A percentile compares a stretch with the other conserved stretches of the same genome.
phyloP scores from a whole-genome alignment of 192 early-diverging fungal genomes.

The Linnemannia schmuckeri region DNA sequence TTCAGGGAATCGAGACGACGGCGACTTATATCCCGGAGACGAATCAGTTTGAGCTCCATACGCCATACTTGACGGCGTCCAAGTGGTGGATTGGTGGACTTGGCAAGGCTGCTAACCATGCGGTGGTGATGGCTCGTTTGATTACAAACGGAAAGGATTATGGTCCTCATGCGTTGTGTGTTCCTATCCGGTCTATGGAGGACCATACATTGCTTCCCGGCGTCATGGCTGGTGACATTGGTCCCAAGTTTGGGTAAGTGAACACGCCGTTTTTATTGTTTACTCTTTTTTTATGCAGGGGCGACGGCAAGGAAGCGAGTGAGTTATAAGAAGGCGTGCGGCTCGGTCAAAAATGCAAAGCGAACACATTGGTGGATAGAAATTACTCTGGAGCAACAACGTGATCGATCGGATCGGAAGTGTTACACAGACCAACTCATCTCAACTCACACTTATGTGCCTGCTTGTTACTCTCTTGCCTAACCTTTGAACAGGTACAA shows the following conservation, averaged over 20 bases:
- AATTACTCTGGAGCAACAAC: neutral
- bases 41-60: conserved; percentile 89
- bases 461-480: conserved; percentile 48
- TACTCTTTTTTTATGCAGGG: neutral
- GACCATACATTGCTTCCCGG: conserved; percentile 81
- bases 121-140: conserved; percentile 87
- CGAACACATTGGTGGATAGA: conserved; percentile 4
- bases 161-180: conserved; percentile 84
- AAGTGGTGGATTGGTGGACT: conserved; percentile 94
- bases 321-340: neutral
- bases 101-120: conserved; percentile 83
- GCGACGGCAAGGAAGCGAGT: neutral
- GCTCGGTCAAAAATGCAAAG: neutral
- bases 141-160: conserved; percentile 78
- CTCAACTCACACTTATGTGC: neutral
- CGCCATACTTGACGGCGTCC: conserved; percentile 78
- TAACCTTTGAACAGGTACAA: conserved; percentile 65
- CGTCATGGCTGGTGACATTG: conserved; percentile 87
- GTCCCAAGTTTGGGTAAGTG: conserved; percentile 84
- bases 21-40: conserved; percentile 86
- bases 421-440: neutral
- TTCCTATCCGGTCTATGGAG: conserved; percentile 81
- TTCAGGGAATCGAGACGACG: conserved; percentile 90
- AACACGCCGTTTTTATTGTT: neutral
- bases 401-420: neutral